Conservation (phyloP, 2,329 filamentous ascomycete genomes). For the Diaporthe ampelina region DNA sequence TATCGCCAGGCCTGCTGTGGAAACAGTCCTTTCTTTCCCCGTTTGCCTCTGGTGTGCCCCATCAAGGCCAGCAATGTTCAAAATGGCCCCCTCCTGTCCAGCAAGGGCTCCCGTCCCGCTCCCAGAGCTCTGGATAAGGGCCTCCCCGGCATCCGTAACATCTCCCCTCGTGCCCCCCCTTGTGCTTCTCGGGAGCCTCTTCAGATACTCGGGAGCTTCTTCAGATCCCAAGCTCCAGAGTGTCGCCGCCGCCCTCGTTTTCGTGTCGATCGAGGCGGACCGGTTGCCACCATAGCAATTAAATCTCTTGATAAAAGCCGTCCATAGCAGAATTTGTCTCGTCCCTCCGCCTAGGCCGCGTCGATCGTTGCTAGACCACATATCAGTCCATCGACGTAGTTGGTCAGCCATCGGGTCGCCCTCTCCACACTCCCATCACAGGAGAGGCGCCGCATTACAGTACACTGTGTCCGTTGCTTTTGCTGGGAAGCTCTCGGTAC, state of each 20-base stretch:
- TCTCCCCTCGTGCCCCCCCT: no score
- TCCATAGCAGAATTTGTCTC: not conserved
- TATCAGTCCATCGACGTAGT: not conserved
- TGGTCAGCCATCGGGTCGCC: not conserved
- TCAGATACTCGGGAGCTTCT: not conserved
- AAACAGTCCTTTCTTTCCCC: not conserved
- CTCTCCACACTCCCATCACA: not conserved
- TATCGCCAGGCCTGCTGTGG: conserved; percentile 33
- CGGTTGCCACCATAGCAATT: not conserved
- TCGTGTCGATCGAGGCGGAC: not conserved
- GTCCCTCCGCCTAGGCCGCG: not conserved
- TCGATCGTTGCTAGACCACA: conserved; percentile 8
- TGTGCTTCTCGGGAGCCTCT: no score
- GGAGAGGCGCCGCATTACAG: conserved; percentile 4
- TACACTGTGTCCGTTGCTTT: conserved; percentile 2
- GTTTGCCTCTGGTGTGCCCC: not conserved
- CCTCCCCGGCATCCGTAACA: not conserved
- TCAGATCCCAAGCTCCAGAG: conserved; percentile 3
- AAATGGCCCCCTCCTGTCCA: not conserved
- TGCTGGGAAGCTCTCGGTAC: not conserved
- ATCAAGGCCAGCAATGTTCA: not conserved
- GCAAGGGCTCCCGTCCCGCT: not conserved
- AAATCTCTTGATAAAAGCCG: not conserved
- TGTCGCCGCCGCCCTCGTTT: conserved; percentile 3
- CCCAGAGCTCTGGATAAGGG: not conserved